Conservation (phyloP, 2,329 filamentous ascomycete genomes). For the Aspergillus melleus region DNA sequence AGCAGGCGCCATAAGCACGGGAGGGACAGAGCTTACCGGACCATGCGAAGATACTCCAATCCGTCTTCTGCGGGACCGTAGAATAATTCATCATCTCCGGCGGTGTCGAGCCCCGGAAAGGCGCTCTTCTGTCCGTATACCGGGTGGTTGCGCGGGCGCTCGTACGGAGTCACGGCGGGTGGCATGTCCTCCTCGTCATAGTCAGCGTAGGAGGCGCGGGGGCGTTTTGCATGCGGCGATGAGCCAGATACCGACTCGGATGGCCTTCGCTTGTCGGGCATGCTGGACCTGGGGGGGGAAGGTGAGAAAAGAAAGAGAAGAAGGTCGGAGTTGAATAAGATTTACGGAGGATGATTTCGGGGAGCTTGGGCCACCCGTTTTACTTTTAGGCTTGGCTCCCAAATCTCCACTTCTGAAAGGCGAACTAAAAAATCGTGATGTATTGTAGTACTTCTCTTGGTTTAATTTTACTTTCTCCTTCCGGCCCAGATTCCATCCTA, state of each 20-base stretch:
- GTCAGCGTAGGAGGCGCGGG: slow-evolving; percentile 31
- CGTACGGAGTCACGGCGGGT: slow-evolving; percentile 21
- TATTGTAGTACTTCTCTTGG: not conserved
- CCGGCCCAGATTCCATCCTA: not conserved
- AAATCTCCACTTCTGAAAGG: not conserved
- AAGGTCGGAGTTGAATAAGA: not conserved
- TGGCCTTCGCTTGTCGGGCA: slow-evolving; percentile 38
- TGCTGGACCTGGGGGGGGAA: slow-evolving; percentile 17
- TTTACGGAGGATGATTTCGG: not conserved
- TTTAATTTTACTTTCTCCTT: not conserved
- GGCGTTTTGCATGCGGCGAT: slow-evolving; percentile 29
- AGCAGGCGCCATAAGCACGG: not conserved
- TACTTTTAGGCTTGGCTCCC: not conserved
- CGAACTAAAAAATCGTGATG: slow-evolving; percentile 1
- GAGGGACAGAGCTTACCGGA: slow-evolving; percentile 59
- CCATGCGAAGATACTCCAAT: slow-evolving; percentile 68
- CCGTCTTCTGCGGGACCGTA: slow-evolving; percentile 69
- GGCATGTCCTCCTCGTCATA: slow-evolving; percentile 25
- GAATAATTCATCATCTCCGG: slow-evolving; percentile 57
- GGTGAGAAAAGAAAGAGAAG: slow-evolving; percentile 13
- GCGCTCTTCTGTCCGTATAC: slow-evolving; percentile 72
- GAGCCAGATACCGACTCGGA: slow-evolving; percentile 15
- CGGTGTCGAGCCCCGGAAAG: slow-evolving; percentile 61
- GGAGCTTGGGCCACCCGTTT: slow-evolving; percentile 27
- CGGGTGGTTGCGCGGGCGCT: slow-evolving; percentile 56